phyloP scores from a whole-genome alignment of 345 rosid species.

The Trapa bicornis region DNA sequence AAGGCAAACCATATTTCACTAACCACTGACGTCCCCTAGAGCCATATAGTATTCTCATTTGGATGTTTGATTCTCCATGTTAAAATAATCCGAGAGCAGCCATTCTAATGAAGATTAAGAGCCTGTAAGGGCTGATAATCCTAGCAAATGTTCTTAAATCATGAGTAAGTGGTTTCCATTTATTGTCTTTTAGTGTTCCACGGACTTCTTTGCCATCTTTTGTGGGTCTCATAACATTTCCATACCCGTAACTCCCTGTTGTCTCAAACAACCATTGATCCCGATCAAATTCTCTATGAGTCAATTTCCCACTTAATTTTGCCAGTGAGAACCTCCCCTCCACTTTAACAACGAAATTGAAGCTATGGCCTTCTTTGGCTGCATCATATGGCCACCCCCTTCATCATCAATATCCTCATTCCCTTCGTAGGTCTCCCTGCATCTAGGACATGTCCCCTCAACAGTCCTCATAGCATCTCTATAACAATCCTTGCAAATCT shows the following conservation, averaged over 20 bases:
- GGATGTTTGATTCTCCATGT: slow-evolving; percentile 58
- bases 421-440: slow-evolving; percentile 28
- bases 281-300: slow-evolving; percentile 23
- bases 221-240: slow-evolving; percentile 34
- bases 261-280: slow-evolving; percentile 33
- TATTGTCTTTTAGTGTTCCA: slow-evolving; percentile 20
- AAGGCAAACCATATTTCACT: slow-evolving; percentile 87
- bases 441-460: slow-evolving; percentile 40
- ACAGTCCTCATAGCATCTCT: slow-evolving; percentile 17
- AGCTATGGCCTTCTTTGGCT: neutral
- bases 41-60: slow-evolving; percentile 67
- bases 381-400: neutral
- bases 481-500: slow-evolving; percentile 39
- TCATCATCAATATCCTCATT: slow-evolving; percentile 15
- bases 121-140: slow-evolving; percentile 42
- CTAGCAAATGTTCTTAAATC: slow-evolving; percentile 28
- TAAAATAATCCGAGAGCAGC: slow-evolving; percentile 46
- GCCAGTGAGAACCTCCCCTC: slow-evolving; percentile 20
- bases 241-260: slow-evolving; percentile 34
- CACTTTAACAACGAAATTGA: slow-evolving; percentile 8
- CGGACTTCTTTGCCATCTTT: slow-evolving; percentile 19
- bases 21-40: slow-evolving; percentile 60
- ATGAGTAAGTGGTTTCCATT: slow-evolving; percentile 43
- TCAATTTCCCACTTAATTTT: slow-evolving; percentile 13
- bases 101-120: slow-evolving; percentile 39